A percentile compares a stretch with the other conserved stretches of the same genome.
Evolutionary conservation across 2,329 filamentous ascomycete species (phyloP).

Genomic region (Cryphonectria japonica): DNA sequence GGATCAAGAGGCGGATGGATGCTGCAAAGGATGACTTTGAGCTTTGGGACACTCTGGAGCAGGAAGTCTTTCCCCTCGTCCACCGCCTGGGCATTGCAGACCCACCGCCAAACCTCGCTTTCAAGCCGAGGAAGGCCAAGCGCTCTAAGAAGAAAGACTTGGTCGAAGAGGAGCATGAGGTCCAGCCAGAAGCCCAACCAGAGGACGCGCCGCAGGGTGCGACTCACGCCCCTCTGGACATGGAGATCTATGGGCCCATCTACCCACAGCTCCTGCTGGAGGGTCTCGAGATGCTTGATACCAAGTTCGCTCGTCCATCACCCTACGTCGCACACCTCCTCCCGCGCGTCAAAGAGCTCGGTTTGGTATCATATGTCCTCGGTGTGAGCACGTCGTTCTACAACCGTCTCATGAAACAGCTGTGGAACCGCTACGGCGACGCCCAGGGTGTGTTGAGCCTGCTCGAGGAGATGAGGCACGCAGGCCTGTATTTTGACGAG

Average conservation of each 20-base stretch:
- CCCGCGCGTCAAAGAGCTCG: conserved; percentile 68
- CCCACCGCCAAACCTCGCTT: neutral
- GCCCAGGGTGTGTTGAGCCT: conserved; percentile 57
- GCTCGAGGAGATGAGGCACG: conserved; percentile 67
- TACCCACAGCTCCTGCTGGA: conserved; percentile 65
- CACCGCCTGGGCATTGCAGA: conserved; percentile 57
- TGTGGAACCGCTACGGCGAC: conserved; percentile 66
- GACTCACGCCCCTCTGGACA: conserved; percentile 42
- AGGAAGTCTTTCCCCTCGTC: conserved; percentile 67
- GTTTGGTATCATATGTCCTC: conserved; percentile 71
- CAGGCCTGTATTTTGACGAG: conserved; percentile 61
- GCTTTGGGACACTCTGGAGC: conserved; percentile 69
- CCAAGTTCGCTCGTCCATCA: conserved; percentile 61
- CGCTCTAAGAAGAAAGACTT: conserved; percentile 27
- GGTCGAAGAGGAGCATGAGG: conserved; percentile 27
- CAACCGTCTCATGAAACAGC: conserved; percentile 64
- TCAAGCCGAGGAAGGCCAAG: conserved; percentile 13
- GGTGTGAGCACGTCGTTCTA: conserved; percentile 73
- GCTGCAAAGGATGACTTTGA: conserved; percentile 62
- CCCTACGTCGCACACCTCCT: conserved; percentile 63
- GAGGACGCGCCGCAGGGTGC: conserved; percentile 7
- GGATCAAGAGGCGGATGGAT: conserved; percentile 59
- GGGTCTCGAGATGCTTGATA: conserved; percentile 60
- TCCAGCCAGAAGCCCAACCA: conserved; percentile 6
- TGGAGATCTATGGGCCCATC: conserved; percentile 65